Conservation (phyloP, 2,329 filamentous ascomycete genomes). For the Stylonectria norvegica region DNA sequence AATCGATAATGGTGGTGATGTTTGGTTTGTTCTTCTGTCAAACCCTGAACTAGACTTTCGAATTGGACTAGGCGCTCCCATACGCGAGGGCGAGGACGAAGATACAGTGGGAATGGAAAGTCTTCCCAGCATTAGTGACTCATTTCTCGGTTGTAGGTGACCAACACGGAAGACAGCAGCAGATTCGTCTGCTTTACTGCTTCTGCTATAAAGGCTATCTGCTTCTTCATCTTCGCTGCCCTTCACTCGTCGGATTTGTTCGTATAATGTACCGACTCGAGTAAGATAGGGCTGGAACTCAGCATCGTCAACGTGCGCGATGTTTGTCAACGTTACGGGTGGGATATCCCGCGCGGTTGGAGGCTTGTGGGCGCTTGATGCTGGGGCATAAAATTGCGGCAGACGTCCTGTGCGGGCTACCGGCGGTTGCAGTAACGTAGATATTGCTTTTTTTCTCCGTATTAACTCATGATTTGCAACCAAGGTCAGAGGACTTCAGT, state of each 20-base stretch:
- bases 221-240: slow-evolving; percentile 70
- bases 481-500: slow-evolving; percentile 13
- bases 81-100: slow-evolving; percentile 48
- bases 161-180: slow-evolving; percentile 40
- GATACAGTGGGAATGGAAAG: slow-evolving; percentile 43
- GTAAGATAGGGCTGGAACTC: slow-evolving; percentile 81
- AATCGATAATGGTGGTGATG: slow-evolving; percentile 81
- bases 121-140: slow-evolving; percentile 27
- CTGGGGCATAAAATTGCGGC: slow-evolving; percentile 69
- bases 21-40: slow-evolving; percentile 60
- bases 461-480: no score
- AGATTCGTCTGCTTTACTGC: slow-evolving; percentile 43
- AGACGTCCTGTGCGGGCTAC: slow-evolving; percentile 84
- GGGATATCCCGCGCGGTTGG: slow-evolving; percentile 88
- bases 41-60: slow-evolving; percentile 47
- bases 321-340: slow-evolving; percentile 85
- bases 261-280: slow-evolving; percentile 83
- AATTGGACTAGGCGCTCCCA: slow-evolving; percentile 42
- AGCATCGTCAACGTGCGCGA: slow-evolving; percentile 72
- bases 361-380: slow-evolving; percentile 69
- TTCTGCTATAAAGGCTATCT: slow-evolving; percentile 38
- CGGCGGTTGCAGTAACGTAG: slow-evolving; percentile 84
- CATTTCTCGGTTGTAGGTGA: slow-evolving; percentile 43
- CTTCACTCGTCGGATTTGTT: slow-evolving; percentile 81
- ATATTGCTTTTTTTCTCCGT: slow-evolving; percentile 63